Evolutionary conservation across 257 asterid species (phyloP), one percentile per base, ranked within the genome.

Genomic region (Thymus quinquecostatus): DNA sequence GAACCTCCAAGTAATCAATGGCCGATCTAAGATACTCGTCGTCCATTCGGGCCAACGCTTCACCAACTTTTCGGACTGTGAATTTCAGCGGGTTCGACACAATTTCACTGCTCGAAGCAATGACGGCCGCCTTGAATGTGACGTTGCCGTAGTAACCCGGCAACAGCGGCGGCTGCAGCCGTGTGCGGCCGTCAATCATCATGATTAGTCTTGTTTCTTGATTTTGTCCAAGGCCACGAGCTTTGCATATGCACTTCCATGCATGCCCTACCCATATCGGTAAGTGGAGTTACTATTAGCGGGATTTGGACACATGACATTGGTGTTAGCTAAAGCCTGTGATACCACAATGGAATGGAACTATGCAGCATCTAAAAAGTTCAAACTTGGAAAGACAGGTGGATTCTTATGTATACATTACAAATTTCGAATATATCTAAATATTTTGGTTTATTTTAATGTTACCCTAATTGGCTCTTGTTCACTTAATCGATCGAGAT

Each of bases 81-180:
- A 68, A 80, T 82, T 83, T 73, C 0, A 76, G 41, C 0, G 89
- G 88, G 69, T 79, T 84, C 2, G 86, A 75, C 40, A 70, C 70
- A 34, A 88, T 74, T 51, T 88, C 85, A n/a, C 89, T 89, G 0
- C 86, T 68, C 8, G 68, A 34, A 2, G 92, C 91, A 14, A 71
- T 29, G 3, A 86, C 83, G 6, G 87, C 61, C 10, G 90, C 75
- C 0, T 85, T 75, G 71, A 84, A 86, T 9, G 83, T 73, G 56
- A 71, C 92, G 63, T 88, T 88, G 43, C 89, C 92, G 30, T 81
- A 86, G 66, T 88, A 88, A 48, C 86, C 92, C 0, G 75, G 68
- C 21, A 92, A 88, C n/a, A 83, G 86, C 1, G 87, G 48, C 1
- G 89, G 92, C 1, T 55, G 80, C 29, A 88, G 82, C 72, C 96